A percentile compares a stretch with the other conserved stretches of the same genome.
phyloP scores from a whole-genome alignment of 2,329 filamentous ascomycete species.

The Chrysoporthe puriensis region DNA sequence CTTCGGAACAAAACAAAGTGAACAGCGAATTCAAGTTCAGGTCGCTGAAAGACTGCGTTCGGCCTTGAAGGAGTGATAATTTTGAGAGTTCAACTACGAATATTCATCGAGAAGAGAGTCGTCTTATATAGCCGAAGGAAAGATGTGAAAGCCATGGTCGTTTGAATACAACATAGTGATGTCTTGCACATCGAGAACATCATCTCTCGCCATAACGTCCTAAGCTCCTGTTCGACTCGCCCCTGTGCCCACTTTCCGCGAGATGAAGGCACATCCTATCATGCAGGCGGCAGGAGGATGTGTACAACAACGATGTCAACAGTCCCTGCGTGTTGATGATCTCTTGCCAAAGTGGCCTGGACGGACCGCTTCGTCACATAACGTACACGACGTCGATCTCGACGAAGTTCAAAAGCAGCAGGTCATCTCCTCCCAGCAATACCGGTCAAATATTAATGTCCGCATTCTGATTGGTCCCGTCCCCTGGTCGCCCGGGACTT shows the following conservation, averaged over 20 bases:
- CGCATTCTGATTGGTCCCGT: not conserved
- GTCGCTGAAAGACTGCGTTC: not conserved
- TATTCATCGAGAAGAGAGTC: not conserved
- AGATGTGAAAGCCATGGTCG: not conserved
- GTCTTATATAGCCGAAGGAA: slow-evolving; percentile 4
- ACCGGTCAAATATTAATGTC: not conserved
- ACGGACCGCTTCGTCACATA: not conserved
- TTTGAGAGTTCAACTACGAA: not conserved
- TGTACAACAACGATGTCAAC: not conserved
- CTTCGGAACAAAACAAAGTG: not conserved
- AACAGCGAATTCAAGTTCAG: not conserved
- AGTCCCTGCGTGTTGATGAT: not conserved
- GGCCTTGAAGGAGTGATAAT: not conserved
- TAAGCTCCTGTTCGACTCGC: not conserved
- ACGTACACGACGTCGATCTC: not conserved
- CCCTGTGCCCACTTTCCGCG: not conserved
- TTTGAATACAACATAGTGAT: not conserved
- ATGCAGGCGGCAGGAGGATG: not conserved
- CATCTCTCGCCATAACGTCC: slow-evolving; percentile 1
- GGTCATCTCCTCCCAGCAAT: slow-evolving; percentile 1
- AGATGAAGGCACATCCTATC: not conserved
- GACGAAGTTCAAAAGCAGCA: slow-evolving; percentile 9
- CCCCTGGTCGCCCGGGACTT: not conserved
- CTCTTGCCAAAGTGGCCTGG: not conserved
- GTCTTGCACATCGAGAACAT: not conserved